A percentile compares a stretch with the other conserved stretches of the same genome.
phyloP scores from a whole-genome alignment of 192 early-diverging fungal genomes.

The Backusella psychrophila region DNA sequence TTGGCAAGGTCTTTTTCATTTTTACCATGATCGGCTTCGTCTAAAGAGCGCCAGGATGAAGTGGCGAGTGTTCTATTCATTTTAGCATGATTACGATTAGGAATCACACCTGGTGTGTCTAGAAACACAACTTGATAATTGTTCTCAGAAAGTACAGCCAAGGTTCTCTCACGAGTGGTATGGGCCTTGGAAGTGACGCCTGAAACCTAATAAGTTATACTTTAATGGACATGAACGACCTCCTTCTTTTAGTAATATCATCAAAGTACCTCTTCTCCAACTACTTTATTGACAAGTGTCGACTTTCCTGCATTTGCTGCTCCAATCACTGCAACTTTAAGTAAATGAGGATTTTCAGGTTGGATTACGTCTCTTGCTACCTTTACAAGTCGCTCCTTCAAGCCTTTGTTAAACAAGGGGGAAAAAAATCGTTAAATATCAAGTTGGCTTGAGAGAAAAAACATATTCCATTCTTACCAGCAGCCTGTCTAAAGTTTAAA shows the following conservation, averaged over 20 bases:
- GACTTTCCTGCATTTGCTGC: constrained; percentile 78
- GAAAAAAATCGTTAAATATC: neutral
- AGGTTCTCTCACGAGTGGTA: constrained; percentile 66
- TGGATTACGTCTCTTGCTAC: constrained; percentile 47
- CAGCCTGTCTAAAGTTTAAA: constrained; percentile 3
- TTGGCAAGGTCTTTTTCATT: neutral
- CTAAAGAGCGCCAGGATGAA: constrained; percentile 56
- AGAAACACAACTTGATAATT: constrained; percentile 63
- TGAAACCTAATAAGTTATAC: constrained; percentile 43
- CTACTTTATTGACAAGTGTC: constrained; percentile 69
- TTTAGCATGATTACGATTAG: constrained; percentile 37
- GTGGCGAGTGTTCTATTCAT: constrained; percentile 52
- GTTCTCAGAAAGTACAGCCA: constrained; percentile 53
- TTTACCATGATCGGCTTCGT: constrained; percentile 53
- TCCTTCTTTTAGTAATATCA: neutral
- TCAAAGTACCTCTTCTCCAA: constrained; percentile 40
- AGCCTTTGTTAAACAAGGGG: constrained; percentile 3
- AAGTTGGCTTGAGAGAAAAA: neutral
- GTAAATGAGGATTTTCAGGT: constrained; percentile 57
- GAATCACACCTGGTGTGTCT: constrained; percentile 61
- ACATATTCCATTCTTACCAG: constrained; percentile 8
- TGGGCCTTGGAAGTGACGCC: constrained; percentile 69
- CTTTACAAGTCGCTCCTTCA: constrained; percentile 36
- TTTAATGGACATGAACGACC: neutral
- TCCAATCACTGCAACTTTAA: constrained; percentile 64